Evolutionary conservation across 306 rosid genomes (phyloP).

Genomic region (Pterocarpus santalinus): DNA sequence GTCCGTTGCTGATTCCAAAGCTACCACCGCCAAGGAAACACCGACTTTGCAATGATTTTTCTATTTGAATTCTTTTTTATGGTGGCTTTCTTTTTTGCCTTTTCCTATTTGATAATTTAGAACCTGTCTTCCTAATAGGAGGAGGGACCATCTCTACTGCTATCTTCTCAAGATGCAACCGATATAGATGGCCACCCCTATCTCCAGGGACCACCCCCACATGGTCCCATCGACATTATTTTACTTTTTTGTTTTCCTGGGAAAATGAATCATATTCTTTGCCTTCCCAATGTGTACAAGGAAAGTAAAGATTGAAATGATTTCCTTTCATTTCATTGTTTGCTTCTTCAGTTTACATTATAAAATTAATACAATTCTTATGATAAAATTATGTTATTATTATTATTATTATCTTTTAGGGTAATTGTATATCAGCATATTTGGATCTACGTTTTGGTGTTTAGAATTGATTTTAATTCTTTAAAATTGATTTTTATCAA

Average conservation of each 20-base stretch:
- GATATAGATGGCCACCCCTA: constrained; percentile 17
- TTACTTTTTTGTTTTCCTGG: constrained; percentile 22
- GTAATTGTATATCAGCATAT: neutral
- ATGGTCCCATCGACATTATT: constrained; percentile 18
- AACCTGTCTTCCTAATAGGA: neutral
- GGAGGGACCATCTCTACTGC: constrained; percentile 38
- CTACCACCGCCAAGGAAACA: constrained; percentile 79
- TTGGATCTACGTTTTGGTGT: no score
- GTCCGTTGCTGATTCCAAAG: constrained; percentile 47
- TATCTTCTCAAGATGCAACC: constrained; percentile 40
- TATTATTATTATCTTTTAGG: no score
- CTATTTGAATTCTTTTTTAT: neutral
- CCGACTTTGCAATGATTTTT: constrained; percentile 1
- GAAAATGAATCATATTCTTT: constrained; percentile 26
- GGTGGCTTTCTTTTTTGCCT: neutral
- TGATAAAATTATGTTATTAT: neutral
- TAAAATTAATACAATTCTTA: neutral
- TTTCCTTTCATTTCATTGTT: neutral
- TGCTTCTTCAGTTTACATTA: neutral
- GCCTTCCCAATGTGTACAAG: constrained; percentile 19
- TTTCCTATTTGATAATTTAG: neutral
- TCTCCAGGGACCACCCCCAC: constrained; percentile 29
- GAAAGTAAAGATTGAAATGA: neutral
- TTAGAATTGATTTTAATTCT: no score
- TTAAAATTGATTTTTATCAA: no score